Percentiles rank a stretch among this genome's conserved stretches.
phyloP scores from a whole-genome alignment of 2,329 filamentous ascomycete species.

The Elsinoe arachidis region DNA sequence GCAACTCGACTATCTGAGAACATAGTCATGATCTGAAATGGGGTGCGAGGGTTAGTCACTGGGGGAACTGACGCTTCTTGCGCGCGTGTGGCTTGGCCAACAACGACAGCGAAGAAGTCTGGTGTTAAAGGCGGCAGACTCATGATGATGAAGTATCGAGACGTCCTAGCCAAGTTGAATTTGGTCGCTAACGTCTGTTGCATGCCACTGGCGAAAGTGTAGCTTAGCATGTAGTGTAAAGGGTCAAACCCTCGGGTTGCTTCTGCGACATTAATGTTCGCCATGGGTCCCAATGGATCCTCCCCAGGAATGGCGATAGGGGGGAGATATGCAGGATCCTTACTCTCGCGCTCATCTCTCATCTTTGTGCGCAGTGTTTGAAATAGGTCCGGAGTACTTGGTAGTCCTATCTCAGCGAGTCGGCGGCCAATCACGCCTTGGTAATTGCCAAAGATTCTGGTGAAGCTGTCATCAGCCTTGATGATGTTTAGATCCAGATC shows the following conservation, averaged over 20 bases:
- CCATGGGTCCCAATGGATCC: slow-evolving; percentile 34
- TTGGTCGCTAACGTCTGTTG: slow-evolving; percentile 29
- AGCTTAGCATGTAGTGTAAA: slow-evolving; percentile 33
- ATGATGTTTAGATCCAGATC: slow-evolving; percentile 41
- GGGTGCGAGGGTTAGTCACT: slow-evolving; percentile 1
- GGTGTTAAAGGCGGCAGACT: slow-evolving; percentile 29
- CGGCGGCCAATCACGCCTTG: slow-evolving; percentile 32
- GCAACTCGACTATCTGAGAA: slow-evolving; percentile 10
- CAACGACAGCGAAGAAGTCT: slow-evolving; percentile 8
- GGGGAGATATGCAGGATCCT: slow-evolving; percentile 43
- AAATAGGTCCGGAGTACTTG: slow-evolving; percentile 34
- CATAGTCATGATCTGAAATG: slow-evolving; percentile 12
- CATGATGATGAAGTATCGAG: slow-evolving; percentile 38
- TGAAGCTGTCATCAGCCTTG: slow-evolving; percentile 38
- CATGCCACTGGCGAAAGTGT: slow-evolving; percentile 28
- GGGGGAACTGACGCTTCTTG: slow-evolving; percentile 11
- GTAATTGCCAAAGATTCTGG: slow-evolving; percentile 33
- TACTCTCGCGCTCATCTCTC: slow-evolving; percentile 38
- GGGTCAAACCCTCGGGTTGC: slow-evolving; percentile 37
- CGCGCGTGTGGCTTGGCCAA: slow-evolving; percentile 8
- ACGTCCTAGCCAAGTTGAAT: slow-evolving; percentile 35
- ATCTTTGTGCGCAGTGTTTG: slow-evolving; percentile 37
- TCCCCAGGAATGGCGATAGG: slow-evolving; percentile 38
- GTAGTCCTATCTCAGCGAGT: slow-evolving; percentile 36
- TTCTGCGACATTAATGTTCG: slow-evolving; percentile 36